Evolutionary conservation across 306 rosid species (phyloP).

Genomic region (Castanea crenata): DNA sequence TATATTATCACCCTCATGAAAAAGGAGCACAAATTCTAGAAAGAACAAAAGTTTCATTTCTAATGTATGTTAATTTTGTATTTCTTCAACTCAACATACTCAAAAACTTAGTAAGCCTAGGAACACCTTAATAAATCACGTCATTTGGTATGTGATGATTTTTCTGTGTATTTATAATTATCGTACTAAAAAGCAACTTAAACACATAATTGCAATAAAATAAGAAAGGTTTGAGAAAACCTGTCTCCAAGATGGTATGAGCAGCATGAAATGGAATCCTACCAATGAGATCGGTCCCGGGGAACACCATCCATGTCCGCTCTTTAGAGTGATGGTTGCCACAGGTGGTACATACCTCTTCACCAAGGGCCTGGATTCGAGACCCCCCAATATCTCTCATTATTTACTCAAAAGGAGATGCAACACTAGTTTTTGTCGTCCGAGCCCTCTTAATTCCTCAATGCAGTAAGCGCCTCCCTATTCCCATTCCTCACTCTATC

Average conservation of each 20-base stretch:
- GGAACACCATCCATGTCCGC: conserved; percentile 80
- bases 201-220: not conserved
- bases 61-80: not conserved
- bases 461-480: conserved; percentile 85
- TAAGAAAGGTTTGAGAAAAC: conserved; percentile 24
- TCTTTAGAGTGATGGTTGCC: conserved; percentile 78
- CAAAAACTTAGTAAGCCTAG: too few relatives aligned
- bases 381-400: conserved; percentile 67
- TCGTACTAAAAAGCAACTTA: not conserved
- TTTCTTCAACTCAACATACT: not conserved
- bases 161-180: not conserved
- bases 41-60: not conserved
- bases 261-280: conserved; percentile 85
- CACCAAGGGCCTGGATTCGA: conserved; percentile 65
- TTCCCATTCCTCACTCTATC: conserved; percentile 85
- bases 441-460: conserved; percentile 69
- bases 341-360: conserved; percentile 82
- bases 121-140: not conserved
- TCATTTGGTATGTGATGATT: not conserved
- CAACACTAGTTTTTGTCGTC: conserved; percentile 74
- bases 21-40: not conserved
- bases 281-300: conserved; percentile 75
- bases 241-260: conserved; percentile 79
- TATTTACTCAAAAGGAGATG: conserved; percentile 76
- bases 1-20: not conserved